A percentile compares a stretch with the other conserved stretches of the same genome.
phyloP scores from a whole-genome alignment of 768 basidiomycete species.

The Lentinus tigrinus region DNA sequence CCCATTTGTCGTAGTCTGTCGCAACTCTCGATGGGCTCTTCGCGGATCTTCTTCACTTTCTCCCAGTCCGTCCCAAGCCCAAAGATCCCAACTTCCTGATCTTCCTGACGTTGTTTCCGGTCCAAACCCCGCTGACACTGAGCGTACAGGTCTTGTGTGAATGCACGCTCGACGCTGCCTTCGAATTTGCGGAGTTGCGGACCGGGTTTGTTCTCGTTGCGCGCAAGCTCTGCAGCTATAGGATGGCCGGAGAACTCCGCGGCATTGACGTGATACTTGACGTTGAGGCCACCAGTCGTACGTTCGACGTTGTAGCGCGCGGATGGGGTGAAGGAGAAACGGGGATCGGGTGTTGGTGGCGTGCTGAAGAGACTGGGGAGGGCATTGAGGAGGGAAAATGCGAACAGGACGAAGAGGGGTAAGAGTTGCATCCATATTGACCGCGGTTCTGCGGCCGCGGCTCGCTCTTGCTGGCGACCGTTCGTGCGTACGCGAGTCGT shows the following conservation, averaged over 20 bases:
- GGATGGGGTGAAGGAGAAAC: conserved; percentile 66
- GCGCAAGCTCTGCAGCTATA: conserved; percentile 71
- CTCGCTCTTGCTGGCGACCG: conserved; percentile 28
- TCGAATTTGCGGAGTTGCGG: conserved; percentile 66
- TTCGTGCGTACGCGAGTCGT: conserved; percentile 57
- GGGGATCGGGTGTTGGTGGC: conserved; percentile 71
- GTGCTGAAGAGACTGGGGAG: conserved; percentile 75
- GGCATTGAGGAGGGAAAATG: conserved; percentile 79
- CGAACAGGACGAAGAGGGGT: conserved; percentile 81
- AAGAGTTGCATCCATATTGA: conserved; percentile 74
- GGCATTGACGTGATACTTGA: conserved; percentile 84
- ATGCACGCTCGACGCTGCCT: conserved; percentile 68
- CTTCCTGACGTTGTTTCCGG: conserved; percentile 64
- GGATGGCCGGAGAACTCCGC: conserved; percentile 77
- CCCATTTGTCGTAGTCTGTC: conserved; percentile 71
- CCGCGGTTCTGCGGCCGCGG: conserved; percentile 47
- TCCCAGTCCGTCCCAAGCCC: conserved; percentile 93
- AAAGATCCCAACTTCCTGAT: conserved; percentile 82
- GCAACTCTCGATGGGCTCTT: conserved; percentile 72
- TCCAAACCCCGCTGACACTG: conserved; percentile 74
- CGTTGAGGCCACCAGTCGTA: conserved; percentile 63
- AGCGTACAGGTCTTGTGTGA: conserved; percentile 65
- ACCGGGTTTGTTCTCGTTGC: conserved; percentile 26
- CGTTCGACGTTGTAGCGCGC: conserved; percentile 68
- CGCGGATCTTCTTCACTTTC: conserved; percentile 72